Conservation (phyloP, 176 grass and related monocot genomes). For the Eleusine coracana region DNA sequence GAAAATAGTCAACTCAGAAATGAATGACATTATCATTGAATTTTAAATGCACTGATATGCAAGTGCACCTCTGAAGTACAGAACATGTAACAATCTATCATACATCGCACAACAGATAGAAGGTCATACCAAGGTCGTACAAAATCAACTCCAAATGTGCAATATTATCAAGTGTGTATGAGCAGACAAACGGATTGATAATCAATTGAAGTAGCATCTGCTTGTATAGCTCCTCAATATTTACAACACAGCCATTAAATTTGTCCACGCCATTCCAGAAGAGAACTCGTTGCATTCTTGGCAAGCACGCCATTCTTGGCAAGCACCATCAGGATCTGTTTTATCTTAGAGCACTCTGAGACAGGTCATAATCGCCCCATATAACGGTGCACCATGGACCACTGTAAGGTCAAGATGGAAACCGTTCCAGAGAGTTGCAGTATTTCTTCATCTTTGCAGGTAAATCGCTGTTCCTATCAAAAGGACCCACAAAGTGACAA, state of each 20-base stretch:
- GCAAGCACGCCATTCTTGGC: constrained; percentile 28
- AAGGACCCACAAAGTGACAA: constrained; percentile 78
- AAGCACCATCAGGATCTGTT: constrained; percentile 7
- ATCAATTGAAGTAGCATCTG: constrained; percentile 10
- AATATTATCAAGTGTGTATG: background rate
- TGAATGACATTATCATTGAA: too few species aligned
- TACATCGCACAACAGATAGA: too few species aligned
- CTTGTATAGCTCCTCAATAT: constrained; percentile 33
- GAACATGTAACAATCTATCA: too few species aligned
- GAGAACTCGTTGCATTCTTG: constrained; percentile 19
- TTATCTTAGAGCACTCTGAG: constrained; percentile 1
- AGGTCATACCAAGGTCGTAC: background rate
- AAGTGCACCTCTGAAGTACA: too few species aligned
- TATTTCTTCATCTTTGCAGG: constrained; percentile 66
- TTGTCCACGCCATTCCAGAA: background rate
- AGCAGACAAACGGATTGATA: background rate
- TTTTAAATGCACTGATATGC: too few species aligned
- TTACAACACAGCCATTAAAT: constrained; percentile 26
- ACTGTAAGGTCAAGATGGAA: background rate
- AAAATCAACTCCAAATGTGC: constrained; percentile 18
- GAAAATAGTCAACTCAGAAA: too few species aligned
- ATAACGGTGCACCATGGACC: background rate
- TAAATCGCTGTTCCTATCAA: constrained; percentile 83
- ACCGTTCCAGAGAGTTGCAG: background rate
- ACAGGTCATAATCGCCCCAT: background rate